These are phyloP conservation scores for Isabelozyma heimii DNA, from an alignment of 805 yeast species.

Conservation along the genomic window DNA sequence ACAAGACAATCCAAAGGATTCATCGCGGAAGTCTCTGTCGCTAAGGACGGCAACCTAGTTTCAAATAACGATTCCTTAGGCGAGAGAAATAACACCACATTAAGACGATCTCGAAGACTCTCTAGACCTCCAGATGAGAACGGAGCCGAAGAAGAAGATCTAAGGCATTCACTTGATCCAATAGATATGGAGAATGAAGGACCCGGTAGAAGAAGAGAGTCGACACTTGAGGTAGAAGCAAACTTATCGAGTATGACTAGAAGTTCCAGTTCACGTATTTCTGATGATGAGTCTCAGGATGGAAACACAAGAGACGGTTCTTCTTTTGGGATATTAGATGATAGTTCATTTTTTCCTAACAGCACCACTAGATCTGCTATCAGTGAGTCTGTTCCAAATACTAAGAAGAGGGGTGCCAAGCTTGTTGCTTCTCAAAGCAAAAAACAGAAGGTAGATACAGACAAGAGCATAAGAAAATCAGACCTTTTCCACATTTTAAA, in stretches of 20 bases:
- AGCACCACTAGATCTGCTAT: not conserved
- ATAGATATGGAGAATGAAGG: not conserved
- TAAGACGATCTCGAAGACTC: not conserved
- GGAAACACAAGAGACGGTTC: not conserved
- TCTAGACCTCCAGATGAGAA: not conserved
- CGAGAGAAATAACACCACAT: not conserved
- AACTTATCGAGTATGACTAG: too few relatives aligned
- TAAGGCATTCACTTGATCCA: too few relatives aligned
- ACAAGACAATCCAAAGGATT: too few relatives aligned
- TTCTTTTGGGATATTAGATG: not conserved
- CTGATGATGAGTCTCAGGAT: too few relatives aligned
- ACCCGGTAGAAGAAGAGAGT: not conserved
- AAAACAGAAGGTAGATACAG: not conserved
- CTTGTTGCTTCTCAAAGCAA: not conserved
- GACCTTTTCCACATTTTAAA: not conserved
- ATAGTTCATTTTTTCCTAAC: too few relatives aligned
- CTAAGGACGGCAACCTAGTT: too few relatives aligned
- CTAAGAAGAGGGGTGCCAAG: not conserved
- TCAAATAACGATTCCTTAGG: not conserved
- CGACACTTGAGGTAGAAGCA: too few relatives aligned
- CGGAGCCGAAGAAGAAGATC: not conserved
- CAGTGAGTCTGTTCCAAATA: not conserved
- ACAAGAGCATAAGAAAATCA: not conserved
- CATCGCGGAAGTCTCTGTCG: too few relatives aligned
- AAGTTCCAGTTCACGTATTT: too few relatives aligned